phyloP scores from a whole-genome alignment of 2,329 filamentous ascomycete species.

The Neophaeococcomyces aloes region DNA sequence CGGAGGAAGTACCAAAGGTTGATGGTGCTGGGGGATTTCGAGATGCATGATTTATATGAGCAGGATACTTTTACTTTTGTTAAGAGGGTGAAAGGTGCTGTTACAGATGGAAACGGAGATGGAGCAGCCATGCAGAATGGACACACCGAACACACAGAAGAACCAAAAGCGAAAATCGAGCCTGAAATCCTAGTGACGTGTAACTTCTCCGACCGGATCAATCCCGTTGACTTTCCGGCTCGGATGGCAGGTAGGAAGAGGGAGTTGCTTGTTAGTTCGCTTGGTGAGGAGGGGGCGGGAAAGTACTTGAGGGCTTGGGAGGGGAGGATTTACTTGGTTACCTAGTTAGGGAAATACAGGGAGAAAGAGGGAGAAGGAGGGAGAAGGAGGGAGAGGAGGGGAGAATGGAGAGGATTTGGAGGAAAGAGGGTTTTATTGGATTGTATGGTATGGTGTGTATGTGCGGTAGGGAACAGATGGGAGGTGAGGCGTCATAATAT shows the following conservation, averaged over 20 bases:
- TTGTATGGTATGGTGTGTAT: no score
- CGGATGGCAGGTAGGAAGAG: conserved; percentile 9
- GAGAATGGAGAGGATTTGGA: no score
- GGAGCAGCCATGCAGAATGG: no score
- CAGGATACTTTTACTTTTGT: conserved; percentile 47
- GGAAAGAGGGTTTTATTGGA: no score
- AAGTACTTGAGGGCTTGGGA: conserved; percentile 20
- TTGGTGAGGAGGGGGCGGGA: conserved; percentile 12
- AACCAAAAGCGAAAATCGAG: neutral
- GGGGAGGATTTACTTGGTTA: conserved; percentile 15
- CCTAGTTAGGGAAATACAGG: neutral
- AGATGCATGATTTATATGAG: conserved; percentile 43
- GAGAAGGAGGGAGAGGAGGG: no score
- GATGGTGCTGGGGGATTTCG: conserved; percentile 58
- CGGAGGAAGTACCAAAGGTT: conserved; percentile 53
- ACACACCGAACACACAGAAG: no score
- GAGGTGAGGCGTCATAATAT: no score
- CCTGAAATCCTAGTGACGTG: conserved; percentile 17
- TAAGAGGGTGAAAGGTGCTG: conserved; percentile 26
- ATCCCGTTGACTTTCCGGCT: conserved; percentile 17
- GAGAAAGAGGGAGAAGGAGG: no score
- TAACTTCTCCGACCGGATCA: conserved; percentile 18
- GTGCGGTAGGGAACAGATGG: no score
- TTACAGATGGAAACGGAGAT: neutral
- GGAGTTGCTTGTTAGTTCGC: conserved; percentile 17